Evolutionary conservation across 306 rosid genomes (phyloP), one percentile per base, ranked within the genome.

Genomic region (Quercus agrifolia): DNA sequence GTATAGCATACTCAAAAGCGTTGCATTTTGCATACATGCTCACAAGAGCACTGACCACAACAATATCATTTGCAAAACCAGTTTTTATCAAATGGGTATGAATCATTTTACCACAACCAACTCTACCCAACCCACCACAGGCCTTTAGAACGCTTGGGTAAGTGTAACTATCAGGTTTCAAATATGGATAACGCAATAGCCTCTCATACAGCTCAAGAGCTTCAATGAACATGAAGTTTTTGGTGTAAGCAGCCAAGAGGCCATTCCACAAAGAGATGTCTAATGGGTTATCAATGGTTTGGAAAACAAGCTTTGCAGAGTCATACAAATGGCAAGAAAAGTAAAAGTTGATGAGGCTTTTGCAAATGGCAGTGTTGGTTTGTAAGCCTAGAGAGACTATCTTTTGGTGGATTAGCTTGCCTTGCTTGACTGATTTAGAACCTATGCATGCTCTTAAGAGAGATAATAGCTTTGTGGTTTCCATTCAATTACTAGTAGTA

Each of bases 121-220:
- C 56, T 69, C 89, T 78, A 62, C 87, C 76, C 77, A 87, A 66
- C 75, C 89, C 90, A 23, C 93, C 88, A 31, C 93, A 91, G 4
- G 92, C 94, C 88, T 91, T 91, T 71, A 91, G 84, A 86, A 89
- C 88, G 82, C 91, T 88, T 9, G 98, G 94, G 78, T 84, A 93
- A 11, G 94, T 90, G 81, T 79, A 91, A 82, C 84, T 82, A 86
- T 90, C 92, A 58, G 93, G 91, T 38, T 61, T 81, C 46, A 88
- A 13, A 75, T 21, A 31, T 70, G 90, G 88, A 81, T 74, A 78
- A 75, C 7, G 54, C 41, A 77, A 59, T 55, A 91, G 80, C 72
- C 73, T 86, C 23, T 78, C 80, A 84, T 77, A 91, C 77, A 86
- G 89, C 57, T 82, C 88, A 21, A 91, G 80, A 13, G 97, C 97